Conservation (phyloP, 352 stramenopile species). For the Globisporangium canariense region DNA sequence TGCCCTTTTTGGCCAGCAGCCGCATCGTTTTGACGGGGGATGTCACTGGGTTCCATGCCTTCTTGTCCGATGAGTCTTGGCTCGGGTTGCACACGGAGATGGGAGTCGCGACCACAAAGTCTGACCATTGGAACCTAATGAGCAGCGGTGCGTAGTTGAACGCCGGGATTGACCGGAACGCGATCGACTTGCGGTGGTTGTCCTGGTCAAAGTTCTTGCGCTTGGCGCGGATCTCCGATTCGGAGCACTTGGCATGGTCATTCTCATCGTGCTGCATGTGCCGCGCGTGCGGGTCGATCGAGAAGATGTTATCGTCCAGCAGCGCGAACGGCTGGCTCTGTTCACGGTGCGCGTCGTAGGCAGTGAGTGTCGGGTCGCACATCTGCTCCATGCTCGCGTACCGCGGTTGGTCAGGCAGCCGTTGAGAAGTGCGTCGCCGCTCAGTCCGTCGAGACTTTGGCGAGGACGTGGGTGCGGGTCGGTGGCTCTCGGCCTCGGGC, state of each 20-base stretch:
- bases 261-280: conserved; percentile 51
- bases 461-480: neutral
- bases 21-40: conserved; percentile 54
- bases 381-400: conserved; percentile 24
- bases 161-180: conserved; percentile 47
- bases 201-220: conserved; percentile 63
- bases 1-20: conserved; percentile 51
- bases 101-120: conserved; percentile 63
- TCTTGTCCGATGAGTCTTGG: conserved; percentile 5
- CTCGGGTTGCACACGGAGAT: conserved; percentile 20
- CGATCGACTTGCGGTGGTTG: conserved; percentile 54
- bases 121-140: conserved; percentile 73
- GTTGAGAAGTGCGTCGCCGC: conserved; percentile 28
- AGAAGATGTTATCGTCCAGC: conserved; percentile 51
- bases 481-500: neutral
- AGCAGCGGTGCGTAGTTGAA: conserved; percentile 66
- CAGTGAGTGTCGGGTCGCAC: conserved; percentile 41
- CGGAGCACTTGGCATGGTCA: conserved; percentile 23
- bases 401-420: conserved; percentile 25
- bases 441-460: conserved; percentile 20
- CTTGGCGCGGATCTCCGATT: conserved; percentile 51
- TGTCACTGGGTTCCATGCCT: conserved; percentile 17
- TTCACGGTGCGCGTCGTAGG: conserved; percentile 58
- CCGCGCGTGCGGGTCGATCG: conserved; percentile 38
- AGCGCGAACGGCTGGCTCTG: conserved; percentile 43